These are phyloP conservation scores for Cladosporium sp. DNA, from an alignment of 2,329 filamentous ascomycete genomes.

Conservation along the genomic window DNA sequence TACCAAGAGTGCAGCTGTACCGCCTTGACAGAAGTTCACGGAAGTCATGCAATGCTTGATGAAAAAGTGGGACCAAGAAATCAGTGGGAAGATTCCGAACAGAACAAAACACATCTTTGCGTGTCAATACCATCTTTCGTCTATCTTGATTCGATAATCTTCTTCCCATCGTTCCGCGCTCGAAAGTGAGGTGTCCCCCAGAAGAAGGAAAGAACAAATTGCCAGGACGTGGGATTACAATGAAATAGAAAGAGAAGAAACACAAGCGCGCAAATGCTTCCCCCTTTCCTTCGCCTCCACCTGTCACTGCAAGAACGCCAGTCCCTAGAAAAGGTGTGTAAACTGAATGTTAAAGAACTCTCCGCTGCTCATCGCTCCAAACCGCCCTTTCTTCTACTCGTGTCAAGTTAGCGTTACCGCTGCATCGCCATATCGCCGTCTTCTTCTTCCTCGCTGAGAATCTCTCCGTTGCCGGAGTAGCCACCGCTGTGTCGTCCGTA, in stretches of 20 bases:
- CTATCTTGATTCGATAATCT: not conserved
- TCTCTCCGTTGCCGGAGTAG: constrained; percentile 8
- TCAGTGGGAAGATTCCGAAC: not conserved
- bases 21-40: not conserved
- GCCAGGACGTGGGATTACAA: not conserved
- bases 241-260: not conserved
- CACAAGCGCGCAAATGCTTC: not conserved
- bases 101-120: not conserved
- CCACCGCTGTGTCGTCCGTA: constrained; percentile 12
- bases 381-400: not conserved
- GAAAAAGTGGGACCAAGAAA: not conserved
- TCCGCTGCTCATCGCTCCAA: not conserved
- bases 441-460: constrained; percentile 14
- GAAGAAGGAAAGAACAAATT: not conserved
- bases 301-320: not conserved
- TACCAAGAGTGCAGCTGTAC: not conserved
- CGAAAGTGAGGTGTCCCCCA: not conserved
- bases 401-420: not conserved
- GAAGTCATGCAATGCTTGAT: not conserved
- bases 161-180: not conserved
- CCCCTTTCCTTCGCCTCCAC: not conserved
- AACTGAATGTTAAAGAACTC: not conserved
- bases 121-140: not conserved
- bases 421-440: not conserved
- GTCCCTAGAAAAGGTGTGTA: not conserved